Base-by-base conservation (phyloP, 140 eudicot species). In the Ambrosia hybrid region DNA sequence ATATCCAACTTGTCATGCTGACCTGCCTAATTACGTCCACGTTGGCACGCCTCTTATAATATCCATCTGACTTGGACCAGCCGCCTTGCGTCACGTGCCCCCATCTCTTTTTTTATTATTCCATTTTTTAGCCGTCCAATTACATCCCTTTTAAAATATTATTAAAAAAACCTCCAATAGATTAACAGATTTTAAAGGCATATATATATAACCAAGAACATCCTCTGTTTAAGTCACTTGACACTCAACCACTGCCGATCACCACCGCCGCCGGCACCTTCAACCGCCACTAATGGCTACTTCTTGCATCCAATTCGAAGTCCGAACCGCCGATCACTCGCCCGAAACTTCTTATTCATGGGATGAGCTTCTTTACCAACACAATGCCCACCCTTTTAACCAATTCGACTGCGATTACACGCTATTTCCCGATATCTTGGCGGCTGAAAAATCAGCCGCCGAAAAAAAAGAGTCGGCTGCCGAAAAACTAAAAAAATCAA, bases 81-180 rank as follows among this genome's bases (percentile, higher is more conserved):
- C 86, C 83, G 86, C 86, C 88, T 63, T 82, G 79, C 79, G 75
- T 80, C 89, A 85, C 89, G 89, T 84, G 85, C 73, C 73, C n/a
- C 57, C 57, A 43, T 43, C 11, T 9, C 17, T 0, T 52, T 52
- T 52, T 52, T 52, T 52, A 51, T 11, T n/a, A 0, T 2, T 8
- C 57, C 8, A 43, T 43, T n/a, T 52, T 55, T 9, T n/a, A 65
- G 55, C 51, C 26, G 37, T 49, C 71, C 60, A 21, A 69, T 15
- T 4, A 9, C 39, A 51, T 16, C 57, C 3, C 3, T 3, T 41
- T 45, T 6, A 12, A 7, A 3, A 39, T 30, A 55, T 0, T 56
- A 15, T 41, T 41, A 41, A 41, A 41, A 41, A 41, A 6, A 5
- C 34, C 34, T 6, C 9, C 10, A 6, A 0, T 43, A 6, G 9